Evolutionary conservation across 192 early-diverging fungal genomes (phyloP).

Genomic region (Chytriomyces hyalinus): DNA sequence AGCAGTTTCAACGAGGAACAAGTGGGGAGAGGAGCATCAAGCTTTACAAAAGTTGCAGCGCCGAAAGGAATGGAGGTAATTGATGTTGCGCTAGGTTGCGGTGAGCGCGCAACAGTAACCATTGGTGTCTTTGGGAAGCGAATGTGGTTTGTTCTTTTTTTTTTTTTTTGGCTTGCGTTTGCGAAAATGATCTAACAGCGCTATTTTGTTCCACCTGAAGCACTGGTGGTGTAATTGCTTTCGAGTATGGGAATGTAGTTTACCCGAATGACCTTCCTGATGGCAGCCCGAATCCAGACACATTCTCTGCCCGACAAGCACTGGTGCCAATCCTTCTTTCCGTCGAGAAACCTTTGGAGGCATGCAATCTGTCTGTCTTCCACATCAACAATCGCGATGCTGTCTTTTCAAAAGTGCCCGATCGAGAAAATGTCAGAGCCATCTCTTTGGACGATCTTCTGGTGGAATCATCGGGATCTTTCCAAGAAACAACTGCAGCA

Average conservation of each 20-base stretch:
- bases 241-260: constrained; percentile 70
- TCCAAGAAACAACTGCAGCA: constrained; percentile 20
- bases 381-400: constrained; percentile 48
- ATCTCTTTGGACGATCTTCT: constrained; percentile 54
- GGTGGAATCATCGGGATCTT: constrained; percentile 43
- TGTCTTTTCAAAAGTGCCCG: neutral
- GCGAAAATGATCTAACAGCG: neutral
- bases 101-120: constrained; percentile 54
- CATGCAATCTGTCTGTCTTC: constrained; percentile 69
- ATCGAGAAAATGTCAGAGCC: constrained; percentile 29
- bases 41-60: constrained; percentile 33
- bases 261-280: constrained; percentile 4
- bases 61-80: constrained; percentile 36
- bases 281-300: neutral
- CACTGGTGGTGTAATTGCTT: constrained; percentile 69
- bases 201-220: constrained; percentile 34
- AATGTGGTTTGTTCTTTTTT: constrained; percentile 57
- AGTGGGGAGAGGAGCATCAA: constrained; percentile 18
- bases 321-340: constrained; percentile 72
- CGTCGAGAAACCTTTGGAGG: constrained; percentile 66
- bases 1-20: constrained; percentile 14
- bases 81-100: constrained; percentile 55
- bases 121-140: constrained; percentile 78
- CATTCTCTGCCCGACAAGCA: constrained; percentile 71
- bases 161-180: constrained; percentile 10